These are phyloP conservation scores for Fusarium irregulare DNA, from an alignment of 2,329 filamentous ascomycete genomes.

Conservation along the genomic window DNA sequence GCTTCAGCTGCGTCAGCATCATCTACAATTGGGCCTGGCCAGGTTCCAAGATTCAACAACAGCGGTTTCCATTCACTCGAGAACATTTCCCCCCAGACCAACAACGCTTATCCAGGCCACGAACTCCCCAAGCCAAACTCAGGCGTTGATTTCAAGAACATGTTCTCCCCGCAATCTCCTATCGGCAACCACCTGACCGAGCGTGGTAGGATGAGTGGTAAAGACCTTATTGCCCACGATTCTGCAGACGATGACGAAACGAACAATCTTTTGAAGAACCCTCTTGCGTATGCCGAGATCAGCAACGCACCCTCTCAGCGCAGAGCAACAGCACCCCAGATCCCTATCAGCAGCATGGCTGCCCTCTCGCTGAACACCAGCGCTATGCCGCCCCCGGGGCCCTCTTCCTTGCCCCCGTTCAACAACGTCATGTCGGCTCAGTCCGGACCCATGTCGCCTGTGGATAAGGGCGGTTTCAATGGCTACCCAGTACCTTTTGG, in stretches of 20 bases:
- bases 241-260: constrained; percentile 75
- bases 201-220: constrained; percentile 70
- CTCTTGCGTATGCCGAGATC: constrained; percentile 75
- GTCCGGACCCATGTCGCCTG: constrained; percentile 32
- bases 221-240: constrained; percentile 78
- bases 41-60: constrained; percentile 70
- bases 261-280: constrained; percentile 76
- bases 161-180: constrained; percentile 80
- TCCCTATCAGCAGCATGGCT: constrained; percentile 76
- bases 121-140: constrained; percentile 70
- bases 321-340: constrained; percentile 76
- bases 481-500: constrained; percentile 59
- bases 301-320: constrained; percentile 59
- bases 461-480: constrained; percentile 5
- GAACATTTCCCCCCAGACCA: constrained; percentile 70
- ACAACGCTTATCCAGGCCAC: constrained; percentile 61
- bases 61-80: constrained; percentile 71
- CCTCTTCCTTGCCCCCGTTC: constrained; percentile 65
- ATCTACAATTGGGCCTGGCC: constrained; percentile 57
- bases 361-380: constrained; percentile 77
- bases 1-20: constrained; percentile 51
- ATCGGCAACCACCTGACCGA: constrained; percentile 77
- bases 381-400: constrained; percentile 58
- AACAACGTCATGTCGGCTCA: constrained; percentile 56
- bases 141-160: constrained; percentile 65